Evolutionary conservation across 2,329 filamentous ascomycete species (phyloP).

Genomic region (Fusarium torulosum): DNA sequence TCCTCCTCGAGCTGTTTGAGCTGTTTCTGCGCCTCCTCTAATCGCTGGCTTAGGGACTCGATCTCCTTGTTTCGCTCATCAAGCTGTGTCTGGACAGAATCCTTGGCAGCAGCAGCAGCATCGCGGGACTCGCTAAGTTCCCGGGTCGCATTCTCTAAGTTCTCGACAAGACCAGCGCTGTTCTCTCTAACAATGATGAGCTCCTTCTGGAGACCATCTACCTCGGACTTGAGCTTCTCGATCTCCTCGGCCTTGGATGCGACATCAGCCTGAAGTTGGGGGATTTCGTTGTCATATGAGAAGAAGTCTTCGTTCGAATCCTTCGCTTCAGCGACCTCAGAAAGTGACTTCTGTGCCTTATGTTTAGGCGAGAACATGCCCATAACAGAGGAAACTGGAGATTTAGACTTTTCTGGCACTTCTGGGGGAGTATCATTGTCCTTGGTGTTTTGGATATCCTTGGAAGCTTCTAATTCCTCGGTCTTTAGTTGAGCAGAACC

Average conservation of each 20-base stretch:
- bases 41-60: constrained; percentile 62
- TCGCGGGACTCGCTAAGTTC: constrained; percentile 68
- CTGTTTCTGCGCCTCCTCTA: constrained; percentile 59
- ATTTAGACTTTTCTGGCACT: constrained; percentile 55
- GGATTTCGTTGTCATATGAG: constrained; percentile 90
- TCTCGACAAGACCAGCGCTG: constrained; percentile 73
- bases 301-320: constrained; percentile 80
- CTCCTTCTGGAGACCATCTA: constrained; percentile 76
- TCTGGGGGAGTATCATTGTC: constrained; percentile 37
- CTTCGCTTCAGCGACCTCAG: constrained; percentile 47
- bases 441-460: constrained; percentile 51
- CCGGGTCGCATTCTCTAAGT: constrained; percentile 74
- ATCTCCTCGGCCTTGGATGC: constrained; percentile 78
- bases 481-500: constrained; percentile 45
- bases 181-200: constrained; percentile 79
- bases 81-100: constrained; percentile 64
- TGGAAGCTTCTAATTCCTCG: constrained; percentile 51
- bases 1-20: constrained; percentile 60
- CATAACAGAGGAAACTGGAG: constrained; percentile 62
- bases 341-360: constrained; percentile 51
- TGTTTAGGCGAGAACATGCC: constrained; percentile 64
- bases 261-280: constrained; percentile 81
- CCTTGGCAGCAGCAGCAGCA: constrained; percentile 54
- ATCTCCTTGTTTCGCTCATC: constrained; percentile 63
- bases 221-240: constrained; percentile 75